Conservation (phyloP, 495 filamentous ascomycete genomes). For the Podospora sp. region DNA sequence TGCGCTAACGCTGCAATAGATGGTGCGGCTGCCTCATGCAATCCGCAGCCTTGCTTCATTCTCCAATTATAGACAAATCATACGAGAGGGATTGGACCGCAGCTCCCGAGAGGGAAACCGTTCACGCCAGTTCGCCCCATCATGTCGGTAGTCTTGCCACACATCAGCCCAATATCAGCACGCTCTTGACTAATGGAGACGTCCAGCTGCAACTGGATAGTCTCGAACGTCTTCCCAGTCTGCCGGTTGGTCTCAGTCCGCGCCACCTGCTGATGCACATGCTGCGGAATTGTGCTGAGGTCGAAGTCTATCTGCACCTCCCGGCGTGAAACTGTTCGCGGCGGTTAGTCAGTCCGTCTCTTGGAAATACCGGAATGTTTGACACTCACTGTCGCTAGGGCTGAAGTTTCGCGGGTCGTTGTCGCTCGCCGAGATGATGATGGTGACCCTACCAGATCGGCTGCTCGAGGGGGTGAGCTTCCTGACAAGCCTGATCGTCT, state of each 20-base stretch:
- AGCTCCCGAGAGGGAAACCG: neutral
- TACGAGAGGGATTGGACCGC: neutral
- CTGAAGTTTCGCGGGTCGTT: neutral
- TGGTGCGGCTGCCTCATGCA: neutral
- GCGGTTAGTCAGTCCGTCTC: neutral
- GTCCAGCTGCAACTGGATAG: neutral
- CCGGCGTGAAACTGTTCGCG: conserved; percentile 1
- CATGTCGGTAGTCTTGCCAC: neutral
- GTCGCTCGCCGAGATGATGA: conserved; percentile 2
- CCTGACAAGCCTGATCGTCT: conserved; percentile 16
- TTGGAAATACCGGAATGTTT: too few relatives aligned
- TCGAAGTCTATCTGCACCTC: conserved; percentile 15
- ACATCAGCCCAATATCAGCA: neutral
- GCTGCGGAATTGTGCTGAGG: conserved; percentile 6
- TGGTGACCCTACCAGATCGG: conserved; percentile 1
- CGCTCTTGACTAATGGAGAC: neutral
- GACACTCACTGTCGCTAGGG: neutral
- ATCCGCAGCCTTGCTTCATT: neutral
- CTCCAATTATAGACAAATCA: neutral
- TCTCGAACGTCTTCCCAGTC: neutral
- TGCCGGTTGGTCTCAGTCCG: neutral
- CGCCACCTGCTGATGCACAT: neutral
- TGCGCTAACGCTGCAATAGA: neutral
- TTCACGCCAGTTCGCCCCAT: neutral
- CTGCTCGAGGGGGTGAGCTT: conserved; percentile 13